phyloP scores from a whole-genome alignment of 108 stramenopile species.

The Fragilariopsis cylindrus region DNA sequence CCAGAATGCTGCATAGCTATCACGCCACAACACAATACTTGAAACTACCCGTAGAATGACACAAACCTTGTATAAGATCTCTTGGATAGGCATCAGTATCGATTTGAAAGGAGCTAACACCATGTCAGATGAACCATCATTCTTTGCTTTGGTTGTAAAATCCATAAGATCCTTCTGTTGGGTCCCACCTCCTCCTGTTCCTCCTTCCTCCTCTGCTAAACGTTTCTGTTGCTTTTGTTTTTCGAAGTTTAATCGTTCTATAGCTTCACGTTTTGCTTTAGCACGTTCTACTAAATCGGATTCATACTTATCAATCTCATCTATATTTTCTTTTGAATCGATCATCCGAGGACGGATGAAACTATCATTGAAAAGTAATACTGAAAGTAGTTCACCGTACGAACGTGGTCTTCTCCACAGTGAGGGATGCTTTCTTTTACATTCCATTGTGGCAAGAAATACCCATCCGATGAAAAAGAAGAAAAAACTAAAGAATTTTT shows the following conservation, averaged over 20 bases:
- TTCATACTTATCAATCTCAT: slow-evolving; percentile 14
- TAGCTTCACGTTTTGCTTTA: slow-evolving; percentile 2
- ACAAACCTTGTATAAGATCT: slow-evolving; percentile 32
- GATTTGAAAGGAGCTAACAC: slow-evolving; percentile 24
- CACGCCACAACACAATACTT: slow-evolving; percentile 59
- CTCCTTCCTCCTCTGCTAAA: neutral
- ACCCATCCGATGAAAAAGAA: slow-evolving; percentile 26
- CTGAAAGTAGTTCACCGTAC: slow-evolving; percentile 16
- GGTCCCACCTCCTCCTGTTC: neutral
- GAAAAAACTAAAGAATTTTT: slow-evolving; percentile 21
- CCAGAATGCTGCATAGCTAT: slow-evolving; percentile 48
- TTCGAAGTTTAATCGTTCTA: slow-evolving; percentile 12
- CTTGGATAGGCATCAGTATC: slow-evolving; percentile 49
- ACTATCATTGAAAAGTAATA: slow-evolving; percentile 27
- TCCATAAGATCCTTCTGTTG: no score
- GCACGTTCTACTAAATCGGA: neutral
- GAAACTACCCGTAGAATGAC: slow-evolving; percentile 36
- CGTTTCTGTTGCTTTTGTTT: slow-evolving; percentile 6
- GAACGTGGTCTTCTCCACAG: slow-evolving; percentile 14
- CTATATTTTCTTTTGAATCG: slow-evolving; percentile 9
- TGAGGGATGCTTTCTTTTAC: slow-evolving; percentile 6
- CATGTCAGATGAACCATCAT: slow-evolving; percentile 6
- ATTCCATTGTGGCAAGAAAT: slow-evolving; percentile 29
- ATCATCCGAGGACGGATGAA: neutral
- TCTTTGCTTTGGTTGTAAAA: no score